Evolutionary conservation across 352 stramenopile genomes (phyloP).

Genomic region (Elongisporangium anandrum): DNA sequence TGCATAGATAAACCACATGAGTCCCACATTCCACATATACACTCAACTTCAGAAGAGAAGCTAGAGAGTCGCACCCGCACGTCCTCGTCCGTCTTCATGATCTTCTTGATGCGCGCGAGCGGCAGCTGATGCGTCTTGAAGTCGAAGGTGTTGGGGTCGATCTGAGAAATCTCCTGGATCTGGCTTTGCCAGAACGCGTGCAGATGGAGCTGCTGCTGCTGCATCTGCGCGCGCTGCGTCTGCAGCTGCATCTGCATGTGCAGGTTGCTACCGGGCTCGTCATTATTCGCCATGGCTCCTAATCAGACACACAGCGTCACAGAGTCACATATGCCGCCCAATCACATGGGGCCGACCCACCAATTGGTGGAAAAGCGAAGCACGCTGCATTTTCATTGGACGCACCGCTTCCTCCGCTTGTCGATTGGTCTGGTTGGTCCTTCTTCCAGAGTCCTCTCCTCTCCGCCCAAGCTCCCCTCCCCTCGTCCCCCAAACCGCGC

Average conservation of each 20-base stretch:
- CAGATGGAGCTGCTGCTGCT: conserved; percentile 83
- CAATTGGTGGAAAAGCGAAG: conserved; percentile 76
- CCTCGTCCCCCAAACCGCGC: conserved; percentile 1
- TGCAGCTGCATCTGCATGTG: conserved; percentile 87
- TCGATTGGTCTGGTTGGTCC: conserved; percentile 34
- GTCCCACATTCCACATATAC: background rate
- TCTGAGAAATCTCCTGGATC: conserved; percentile 86
- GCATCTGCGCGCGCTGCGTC: conserved; percentile 84
- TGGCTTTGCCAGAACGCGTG: conserved; percentile 87
- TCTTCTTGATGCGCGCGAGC: conserved; percentile 93
- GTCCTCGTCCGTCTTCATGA: conserved; percentile 95
- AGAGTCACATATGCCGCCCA: conserved; percentile 7
- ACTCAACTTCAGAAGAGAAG: background rate
- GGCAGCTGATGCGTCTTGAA: conserved; percentile 90
- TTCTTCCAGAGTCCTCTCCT: conserved; percentile 1
- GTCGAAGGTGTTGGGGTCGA: conserved; percentile 80
- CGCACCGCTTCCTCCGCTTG: conserved; percentile 20
- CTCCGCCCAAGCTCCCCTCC: background rate
- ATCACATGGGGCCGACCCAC: conserved; percentile 27
- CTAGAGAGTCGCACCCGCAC: conserved; percentile 49
- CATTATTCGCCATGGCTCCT: conserved; percentile 49
- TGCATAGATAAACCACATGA: background rate
- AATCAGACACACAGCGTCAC: background rate
- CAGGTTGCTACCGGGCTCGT: conserved; percentile 57
- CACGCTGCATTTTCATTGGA: conserved; percentile 63